Base-by-base conservation (phyloP, 371 early-diverging fungal species). In the Lichtheimia corymbifera region DNA sequence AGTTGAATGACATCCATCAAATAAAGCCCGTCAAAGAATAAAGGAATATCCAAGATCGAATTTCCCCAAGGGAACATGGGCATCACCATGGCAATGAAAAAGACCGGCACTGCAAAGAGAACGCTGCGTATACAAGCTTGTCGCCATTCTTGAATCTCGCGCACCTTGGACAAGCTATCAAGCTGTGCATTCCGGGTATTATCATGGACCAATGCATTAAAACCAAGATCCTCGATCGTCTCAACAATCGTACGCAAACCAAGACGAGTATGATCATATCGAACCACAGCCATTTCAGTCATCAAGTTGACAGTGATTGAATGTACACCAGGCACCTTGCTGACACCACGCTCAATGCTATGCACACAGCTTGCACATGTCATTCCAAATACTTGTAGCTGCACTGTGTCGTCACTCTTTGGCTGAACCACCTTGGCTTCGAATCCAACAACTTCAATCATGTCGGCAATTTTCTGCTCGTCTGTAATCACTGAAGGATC, bases 311-410 rank as follows among this genome's bases (percentile, higher is more conserved):
- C 93, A 4, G 84, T 69, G 12, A 85, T 87, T 3, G 76, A 69
- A 0, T 73, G 44, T 12, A 98, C 83, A 0, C 96, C 96, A 0
- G 77, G 68, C 55, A 82, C 58, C 14, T 75, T 74, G 5, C 47
- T 41, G 0, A 98, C 70, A 1, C 79, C 86, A 2, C 74, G 70
- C 67, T 96, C 96, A 50, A 97, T 87, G 49, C 84, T 75, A 17
- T 83, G 82, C 11, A 90, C 90, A 69, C 95, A 93, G 40, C 89
- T 85, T 0, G 93, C 84, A 65, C 92, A 93, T 1, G 93, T 90
- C 97, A 97, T 94, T 17, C 98, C 97, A 65, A 86, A 91, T n/a
- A 97, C 83, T 58, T 89, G 86, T 40, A 98, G 75, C 44, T 80
- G 82, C 0, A 90, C 67, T 9, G 60, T 68, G 49, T 77, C 72